Conservation (phyloP, 306 rosid species). For the Hippophae tibetana region DNA sequence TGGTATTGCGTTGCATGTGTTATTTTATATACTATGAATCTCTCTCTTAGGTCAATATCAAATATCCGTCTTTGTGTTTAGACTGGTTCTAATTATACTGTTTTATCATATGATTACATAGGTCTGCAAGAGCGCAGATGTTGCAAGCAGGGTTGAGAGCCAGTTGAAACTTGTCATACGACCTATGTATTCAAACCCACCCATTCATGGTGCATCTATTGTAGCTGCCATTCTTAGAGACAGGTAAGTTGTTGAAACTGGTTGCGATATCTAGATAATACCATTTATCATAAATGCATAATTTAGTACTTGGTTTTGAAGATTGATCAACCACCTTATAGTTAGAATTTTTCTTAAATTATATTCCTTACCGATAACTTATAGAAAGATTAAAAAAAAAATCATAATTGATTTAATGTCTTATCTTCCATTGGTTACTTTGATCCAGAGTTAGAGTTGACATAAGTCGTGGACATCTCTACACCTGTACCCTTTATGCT, state of each 20-base stretch:
- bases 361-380: too few relatives aligned
- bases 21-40: slow-evolving; percentile 1
- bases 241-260: slow-evolving; percentile 34
- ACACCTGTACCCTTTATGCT: not conserved
- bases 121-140: slow-evolving; percentile 80
- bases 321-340: too few relatives aligned
- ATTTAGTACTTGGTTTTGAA: not conserved
- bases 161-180: slow-evolving; percentile 94
- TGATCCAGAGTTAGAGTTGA: not conserved
- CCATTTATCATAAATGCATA: not conserved
- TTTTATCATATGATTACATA: slow-evolving; percentile 14
- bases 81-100: slow-evolving; percentile 3
- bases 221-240: slow-evolving; percentile 90
- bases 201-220: slow-evolving; percentile 97
- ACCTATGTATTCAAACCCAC: slow-evolving; percentile 97
- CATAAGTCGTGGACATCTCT: not conserved
- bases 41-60: too few relatives aligned
- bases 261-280: not conserved
- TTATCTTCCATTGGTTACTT: too few relatives aligned
- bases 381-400: not conserved
- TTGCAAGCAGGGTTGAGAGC: slow-evolving; percentile 85
- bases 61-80: too few relatives aligned
- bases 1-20: not conserved
- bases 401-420: not conserved
- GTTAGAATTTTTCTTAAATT: too few relatives aligned